Evolutionary conservation across 768 basidiomycete genomes (phyloP).

Genomic region (Neoboletus magnificus): DNA sequence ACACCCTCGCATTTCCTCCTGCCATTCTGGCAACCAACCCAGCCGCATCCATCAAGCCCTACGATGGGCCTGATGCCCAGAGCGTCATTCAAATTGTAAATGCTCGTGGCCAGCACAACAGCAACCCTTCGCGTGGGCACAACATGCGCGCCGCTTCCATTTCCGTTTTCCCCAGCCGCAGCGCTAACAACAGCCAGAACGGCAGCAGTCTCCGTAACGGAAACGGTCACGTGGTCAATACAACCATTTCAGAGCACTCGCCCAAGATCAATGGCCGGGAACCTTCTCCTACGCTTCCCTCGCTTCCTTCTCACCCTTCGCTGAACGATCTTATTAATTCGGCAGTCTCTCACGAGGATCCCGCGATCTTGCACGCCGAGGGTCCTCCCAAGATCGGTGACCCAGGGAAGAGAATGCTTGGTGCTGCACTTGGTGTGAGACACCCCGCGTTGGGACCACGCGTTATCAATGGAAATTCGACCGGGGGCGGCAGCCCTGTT

Average conservation of each 20-base stretch:
- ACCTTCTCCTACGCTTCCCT: constrained; percentile 80
- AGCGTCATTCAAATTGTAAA: constrained; percentile 80
- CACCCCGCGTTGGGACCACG: constrained; percentile 72
- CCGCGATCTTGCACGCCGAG: constrained; percentile 55
- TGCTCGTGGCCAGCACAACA: constrained; percentile 60
- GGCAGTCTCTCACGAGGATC: constrained; percentile 55
- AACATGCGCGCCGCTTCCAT: constrained; percentile 66
- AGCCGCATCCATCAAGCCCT: constrained; percentile 74
- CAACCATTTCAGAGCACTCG: constrained; percentile 51
- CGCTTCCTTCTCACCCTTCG: constrained; percentile 77
- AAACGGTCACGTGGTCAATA: constrained; percentile 36
- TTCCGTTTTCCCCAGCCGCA: constrained; percentile 58
- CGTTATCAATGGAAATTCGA: constrained; percentile 41
- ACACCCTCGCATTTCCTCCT: constrained; percentile 81
- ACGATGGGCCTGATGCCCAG: constrained; percentile 93
- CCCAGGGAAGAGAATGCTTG: constrained; percentile 86
- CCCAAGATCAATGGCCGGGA: constrained; percentile 51
- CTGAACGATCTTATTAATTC: constrained; percentile 82
- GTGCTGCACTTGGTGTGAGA: constrained; percentile 78
- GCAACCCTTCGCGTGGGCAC: constrained; percentile 66
- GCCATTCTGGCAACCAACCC: constrained; percentile 55
- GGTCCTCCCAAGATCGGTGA: constrained; percentile 83
- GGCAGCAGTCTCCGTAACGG: constrained; percentile 29
- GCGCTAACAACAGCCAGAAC: constrained; percentile 37
- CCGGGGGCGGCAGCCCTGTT: constrained; percentile 32